A percentile compares a stretch with the other conserved stretches of the same genome.
Evolutionary conservation across 768 basidiomycete genomes (phyloP).

Genomic region (Tylopilus sp.): DNA sequence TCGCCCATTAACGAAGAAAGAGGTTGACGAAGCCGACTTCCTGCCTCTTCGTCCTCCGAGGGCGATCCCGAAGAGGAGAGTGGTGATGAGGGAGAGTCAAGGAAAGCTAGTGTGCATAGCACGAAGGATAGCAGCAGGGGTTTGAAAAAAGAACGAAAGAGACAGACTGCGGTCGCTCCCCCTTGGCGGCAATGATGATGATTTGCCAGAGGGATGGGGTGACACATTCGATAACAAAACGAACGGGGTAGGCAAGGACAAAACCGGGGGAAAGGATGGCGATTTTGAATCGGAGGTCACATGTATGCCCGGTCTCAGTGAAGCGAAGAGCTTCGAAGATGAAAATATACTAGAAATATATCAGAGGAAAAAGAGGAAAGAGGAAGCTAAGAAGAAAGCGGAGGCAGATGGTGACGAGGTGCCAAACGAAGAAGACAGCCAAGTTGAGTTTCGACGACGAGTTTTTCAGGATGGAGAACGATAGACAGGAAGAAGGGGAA

Average conservation of each 20-base stretch:
- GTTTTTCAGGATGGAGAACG: constrained; percentile 60
- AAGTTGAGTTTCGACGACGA: constrained; percentile 48
- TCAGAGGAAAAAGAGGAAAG: constrained; percentile 77
- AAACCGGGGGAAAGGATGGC: constrained; percentile 24
- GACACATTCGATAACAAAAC: constrained; percentile 31
- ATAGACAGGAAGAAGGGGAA: constrained; percentile 27
- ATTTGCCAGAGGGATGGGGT: constrained; percentile 84
- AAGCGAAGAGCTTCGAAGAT: constrained; percentile 49
- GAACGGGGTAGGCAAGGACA: neutral
- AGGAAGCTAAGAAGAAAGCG: constrained; percentile 48
- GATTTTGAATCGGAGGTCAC: constrained; percentile 93
- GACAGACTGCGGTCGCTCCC: constrained; percentile 75
- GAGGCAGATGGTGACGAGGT: constrained; percentile 20
- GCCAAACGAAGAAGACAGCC: constrained; percentile 5
- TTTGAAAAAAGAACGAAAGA: constrained; percentile 46
- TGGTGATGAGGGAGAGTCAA: neutral
- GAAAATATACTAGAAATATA: constrained; percentile 90
- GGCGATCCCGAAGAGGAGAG: constrained; percentile 39
- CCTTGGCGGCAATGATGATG: constrained; percentile 61
- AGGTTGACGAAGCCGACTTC: constrained; percentile 92
- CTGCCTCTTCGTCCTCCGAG: constrained; percentile 67
- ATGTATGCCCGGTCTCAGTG: constrained; percentile 81
- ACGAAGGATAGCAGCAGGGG: constrained; percentile 18
- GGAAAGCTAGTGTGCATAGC: constrained; percentile 1
- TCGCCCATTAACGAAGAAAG: constrained; percentile 71